A percentile compares a stretch with the other conserved stretches of the same genome.
These are phyloP conservation scores for Veloporphyrellus conicus DNA, from an alignment of 1,284 basidiomycete species.

Conservation along the genomic window DNA sequence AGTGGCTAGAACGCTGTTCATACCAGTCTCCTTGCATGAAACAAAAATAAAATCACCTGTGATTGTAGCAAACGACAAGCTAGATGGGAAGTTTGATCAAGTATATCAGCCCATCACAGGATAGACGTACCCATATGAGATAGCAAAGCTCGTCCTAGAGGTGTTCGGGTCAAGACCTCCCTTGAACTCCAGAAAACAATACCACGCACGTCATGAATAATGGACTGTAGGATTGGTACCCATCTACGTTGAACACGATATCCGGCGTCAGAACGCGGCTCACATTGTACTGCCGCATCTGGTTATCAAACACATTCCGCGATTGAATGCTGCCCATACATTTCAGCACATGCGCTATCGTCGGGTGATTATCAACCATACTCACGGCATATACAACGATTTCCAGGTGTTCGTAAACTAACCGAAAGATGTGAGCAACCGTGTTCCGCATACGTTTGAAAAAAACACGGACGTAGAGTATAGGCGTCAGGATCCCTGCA, in stretches of 20 bases:
- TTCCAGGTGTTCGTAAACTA: constrained; percentile 48
- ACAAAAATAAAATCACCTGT: constrained; percentile 34
- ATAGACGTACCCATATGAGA: constrained; percentile 42
- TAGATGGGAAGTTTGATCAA: constrained; percentile 6
- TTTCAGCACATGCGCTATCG: not conserved
- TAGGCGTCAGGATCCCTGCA: constrained; percentile 52
- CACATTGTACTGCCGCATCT: constrained; percentile 56
- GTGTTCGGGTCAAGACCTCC: not conserved
- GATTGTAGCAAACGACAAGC: constrained; percentile 56
- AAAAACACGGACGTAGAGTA: constrained; percentile 21
- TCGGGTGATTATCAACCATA: too few relatives aligned
- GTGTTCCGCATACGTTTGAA: not conserved
- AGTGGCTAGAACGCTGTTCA: constrained; percentile 37
- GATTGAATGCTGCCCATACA: constrained; percentile 26
- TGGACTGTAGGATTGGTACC: constrained; percentile 65
- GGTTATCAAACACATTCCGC: constrained; percentile 41
- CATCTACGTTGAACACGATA: constrained; percentile 46
- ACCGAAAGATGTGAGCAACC: constrained; percentile 34
- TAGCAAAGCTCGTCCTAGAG: constrained; percentile 46
- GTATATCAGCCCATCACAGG: not conserved
- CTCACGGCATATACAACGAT: constrained; percentile 41
- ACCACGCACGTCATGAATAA: constrained; percentile 52
- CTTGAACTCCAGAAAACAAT: not conserved
- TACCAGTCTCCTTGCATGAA: not conserved
- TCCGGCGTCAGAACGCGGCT: constrained; percentile 49